Conservation (phyloP, 139 green algal species). For the Astrephomene gubernaculifera region DNA sequence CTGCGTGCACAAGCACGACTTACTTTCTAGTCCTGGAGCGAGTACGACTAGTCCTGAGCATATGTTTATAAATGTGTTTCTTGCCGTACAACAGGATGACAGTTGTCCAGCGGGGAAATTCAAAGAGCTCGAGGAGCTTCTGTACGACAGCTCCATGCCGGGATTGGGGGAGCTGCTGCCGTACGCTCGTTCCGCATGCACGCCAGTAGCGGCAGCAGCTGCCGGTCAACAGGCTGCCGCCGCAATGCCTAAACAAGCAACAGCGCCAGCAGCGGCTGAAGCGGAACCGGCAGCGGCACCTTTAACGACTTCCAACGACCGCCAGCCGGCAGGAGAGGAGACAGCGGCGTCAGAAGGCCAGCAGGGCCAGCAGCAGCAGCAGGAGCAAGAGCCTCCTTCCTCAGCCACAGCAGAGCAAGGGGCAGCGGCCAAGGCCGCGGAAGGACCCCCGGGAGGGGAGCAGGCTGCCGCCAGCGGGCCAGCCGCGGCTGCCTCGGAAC, state of each 20-base stretch:
- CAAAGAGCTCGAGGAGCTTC: slow-evolving; percentile 26
- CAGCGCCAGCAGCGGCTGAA: background rate
- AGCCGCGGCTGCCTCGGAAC: no score
- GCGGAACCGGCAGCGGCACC: background rate
- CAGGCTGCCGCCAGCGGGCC: no score
- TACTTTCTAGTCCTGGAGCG: no score
- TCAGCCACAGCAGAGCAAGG: background rate
- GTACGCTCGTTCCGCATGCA: no score
- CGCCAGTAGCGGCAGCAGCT: no score
- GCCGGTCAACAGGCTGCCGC: background rate
- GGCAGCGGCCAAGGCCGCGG: background rate
- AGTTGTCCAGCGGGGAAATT: slow-evolving; percentile 10
- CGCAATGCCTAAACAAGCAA: background rate
- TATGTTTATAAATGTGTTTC: no score
- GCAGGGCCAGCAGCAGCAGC: no score
- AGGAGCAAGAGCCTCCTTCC: no score
- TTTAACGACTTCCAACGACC: no score
- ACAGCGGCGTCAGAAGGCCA: background rate
- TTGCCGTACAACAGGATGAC: background rate
- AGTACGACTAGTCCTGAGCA: no score
- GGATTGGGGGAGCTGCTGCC: slow-evolving; percentile 1
- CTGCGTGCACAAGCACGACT: no score
- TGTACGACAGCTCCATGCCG: slow-evolving; percentile 3
- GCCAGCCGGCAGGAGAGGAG: background rate
- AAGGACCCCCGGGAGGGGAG: no score